phyloP scores from a whole-genome alignment of 2,329 filamentous ascomycete genomes.

The Lachnellula willkommii region DNA sequence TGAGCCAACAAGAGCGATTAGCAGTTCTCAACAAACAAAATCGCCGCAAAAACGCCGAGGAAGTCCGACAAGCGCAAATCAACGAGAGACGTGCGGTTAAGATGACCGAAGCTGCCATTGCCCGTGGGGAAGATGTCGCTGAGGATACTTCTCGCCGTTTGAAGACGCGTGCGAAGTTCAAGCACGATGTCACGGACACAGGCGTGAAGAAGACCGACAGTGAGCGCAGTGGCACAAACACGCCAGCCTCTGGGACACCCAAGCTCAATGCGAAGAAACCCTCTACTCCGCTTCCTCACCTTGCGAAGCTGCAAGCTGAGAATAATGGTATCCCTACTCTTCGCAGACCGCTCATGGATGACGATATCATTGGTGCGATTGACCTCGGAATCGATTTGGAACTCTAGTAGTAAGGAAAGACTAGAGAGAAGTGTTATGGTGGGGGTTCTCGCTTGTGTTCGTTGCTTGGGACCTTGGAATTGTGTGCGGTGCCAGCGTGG shows the following conservation, averaged over 20 bases:
- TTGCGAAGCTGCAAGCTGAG: constrained; percentile 39
- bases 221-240: constrained; percentile 45
- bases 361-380: constrained; percentile 84
- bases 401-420: constrained; percentile 14
- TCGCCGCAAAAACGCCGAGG: constrained; percentile 76
- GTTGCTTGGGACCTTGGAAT: background rate
- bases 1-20: constrained; percentile 72
- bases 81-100: constrained; percentile 65
- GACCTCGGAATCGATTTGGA: constrained; percentile 92
- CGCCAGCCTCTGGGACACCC: constrained; percentile 42
- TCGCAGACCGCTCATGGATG: constrained; percentile 77
- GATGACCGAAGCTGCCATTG: constrained; percentile 55
- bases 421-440: too few relatives aligned
- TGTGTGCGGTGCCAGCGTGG: too few relatives aligned
- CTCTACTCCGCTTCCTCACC: constrained; percentile 43
- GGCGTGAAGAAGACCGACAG: constrained; percentile 44
- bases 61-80: constrained; percentile 84
- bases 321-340: constrained; percentile 60
- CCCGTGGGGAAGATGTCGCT: constrained; percentile 56
- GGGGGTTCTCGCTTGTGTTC: background rate
- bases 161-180: constrained; percentile 62
- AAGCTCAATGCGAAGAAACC: constrained; percentile 41
- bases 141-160: constrained; percentile 58
- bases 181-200: constrained; percentile 55
- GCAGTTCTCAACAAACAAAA: constrained; percentile 81